Percentiles rank a stretch among this genome's conserved stretches.
Evolutionary conservation across 2,329 filamentous ascomycete genomes (phyloP).

Genomic region (Penicillium sp.): DNA sequence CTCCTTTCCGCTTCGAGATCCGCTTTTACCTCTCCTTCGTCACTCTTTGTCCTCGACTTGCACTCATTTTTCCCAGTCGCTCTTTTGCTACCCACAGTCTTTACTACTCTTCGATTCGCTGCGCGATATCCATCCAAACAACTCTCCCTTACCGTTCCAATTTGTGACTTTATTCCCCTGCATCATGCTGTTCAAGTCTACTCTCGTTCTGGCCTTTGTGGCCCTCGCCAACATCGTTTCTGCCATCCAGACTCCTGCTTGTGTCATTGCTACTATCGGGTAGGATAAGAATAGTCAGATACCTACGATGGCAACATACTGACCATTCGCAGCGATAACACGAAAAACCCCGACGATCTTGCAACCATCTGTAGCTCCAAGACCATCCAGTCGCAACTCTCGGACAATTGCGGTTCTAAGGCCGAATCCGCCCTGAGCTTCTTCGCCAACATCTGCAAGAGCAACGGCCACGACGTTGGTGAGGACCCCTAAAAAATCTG

Average conservation of each 20-base stretch:
- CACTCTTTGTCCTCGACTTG: constrained; percentile 26
- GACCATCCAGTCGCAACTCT: constrained; percentile 39
- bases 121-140: constrained; percentile 11
- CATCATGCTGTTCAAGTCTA: constrained; percentile 47
- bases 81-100: constrained; percentile 21
- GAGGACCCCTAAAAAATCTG: constrained; percentile 17
- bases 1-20: constrained; percentile 13
- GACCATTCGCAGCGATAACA: constrained; percentile 24
- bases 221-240: constrained; percentile 45
- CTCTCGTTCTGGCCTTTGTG: constrained; percentile 46
- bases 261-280: constrained; percentile 53
- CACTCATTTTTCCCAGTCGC: constrained; percentile 19
- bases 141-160: background rate
- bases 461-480: constrained; percentile 44
- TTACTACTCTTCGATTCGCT: constrained; percentile 21
- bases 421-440: constrained; percentile 37
- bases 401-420: constrained; percentile 35
- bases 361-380: constrained; percentile 39
- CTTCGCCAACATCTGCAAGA: constrained; percentile 41
- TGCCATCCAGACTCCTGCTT: constrained; percentile 49
- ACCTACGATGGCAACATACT: background rate
- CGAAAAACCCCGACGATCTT: constrained; percentile 38
- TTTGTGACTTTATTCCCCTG: constrained; percentile 3
- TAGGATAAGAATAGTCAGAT: constrained; percentile 28
- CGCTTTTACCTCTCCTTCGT: constrained; percentile 18